Conservation (phyloP, 164 flowering plant genomes). For the Platanus orientalis region DNA sequence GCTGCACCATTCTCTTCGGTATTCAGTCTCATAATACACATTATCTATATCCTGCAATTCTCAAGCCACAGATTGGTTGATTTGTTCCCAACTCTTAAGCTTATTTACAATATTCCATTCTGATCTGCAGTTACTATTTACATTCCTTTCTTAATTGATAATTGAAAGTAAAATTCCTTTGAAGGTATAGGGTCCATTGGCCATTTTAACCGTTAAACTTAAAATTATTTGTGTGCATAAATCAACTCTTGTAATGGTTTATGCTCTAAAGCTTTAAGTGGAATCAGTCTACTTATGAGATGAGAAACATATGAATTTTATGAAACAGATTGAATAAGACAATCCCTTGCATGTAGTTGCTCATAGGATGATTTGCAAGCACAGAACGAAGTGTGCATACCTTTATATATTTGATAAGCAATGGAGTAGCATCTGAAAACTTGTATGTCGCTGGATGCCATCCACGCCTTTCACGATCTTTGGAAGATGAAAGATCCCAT, state of each 20-base stretch:
- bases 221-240: no score
- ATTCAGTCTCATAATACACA: neutral
- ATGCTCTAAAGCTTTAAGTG: no score
- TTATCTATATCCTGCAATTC: neutral
- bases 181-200: no score
- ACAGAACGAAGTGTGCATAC: slow-evolving; percentile 10
- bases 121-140: no score
- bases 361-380: neutral
- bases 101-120: no score
- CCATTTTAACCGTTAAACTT: no score
- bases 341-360: neutral
- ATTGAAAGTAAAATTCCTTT: no score
- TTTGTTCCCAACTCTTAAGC: no score
- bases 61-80: no score
- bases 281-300: no score
- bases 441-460: slow-evolving; percentile 97
- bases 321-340: neutral
- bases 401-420: slow-evolving; percentile 52
- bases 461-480: slow-evolving; percentile 66
- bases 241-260: no score
- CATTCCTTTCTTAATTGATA: no score
- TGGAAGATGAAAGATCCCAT: slow-evolving; percentile 85
- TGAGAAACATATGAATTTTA: neutral
- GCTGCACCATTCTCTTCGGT: slow-evolving; percentile 63
- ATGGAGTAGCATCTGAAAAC: slow-evolving; percentile 79